phyloP scores from a whole-genome alignment of 1,284 basidiomycete species.

The Pascua sp. region DNA sequence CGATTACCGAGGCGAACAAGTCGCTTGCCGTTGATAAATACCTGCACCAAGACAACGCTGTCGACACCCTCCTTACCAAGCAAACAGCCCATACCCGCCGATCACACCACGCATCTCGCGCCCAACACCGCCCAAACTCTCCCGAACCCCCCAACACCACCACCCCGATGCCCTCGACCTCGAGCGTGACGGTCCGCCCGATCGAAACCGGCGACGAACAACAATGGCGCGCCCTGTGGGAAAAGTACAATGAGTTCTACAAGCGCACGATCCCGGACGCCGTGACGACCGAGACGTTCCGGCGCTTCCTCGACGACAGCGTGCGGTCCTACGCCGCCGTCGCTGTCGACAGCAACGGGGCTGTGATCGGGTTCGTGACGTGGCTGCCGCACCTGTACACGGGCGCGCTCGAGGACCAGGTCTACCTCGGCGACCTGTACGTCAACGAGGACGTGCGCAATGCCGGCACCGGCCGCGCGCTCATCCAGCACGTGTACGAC shows the following conservation, averaged over 20 bases:
- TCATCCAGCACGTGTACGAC: constrained; percentile 16
- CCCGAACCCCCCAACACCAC: too few relatives aligned
- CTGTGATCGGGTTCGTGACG: constrained; percentile 18
- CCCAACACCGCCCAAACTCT: too few relatives aligned
- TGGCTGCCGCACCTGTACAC: constrained; percentile 19
- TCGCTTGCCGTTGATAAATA: too few relatives aligned
- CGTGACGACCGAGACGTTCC: constrained; percentile 7
- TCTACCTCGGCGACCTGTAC: constrained; percentile 21
- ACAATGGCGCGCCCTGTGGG: constrained; percentile 10
- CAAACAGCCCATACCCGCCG: too few relatives aligned
- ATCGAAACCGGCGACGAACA: constrained; percentile 11
- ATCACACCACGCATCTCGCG: too few relatives aligned
- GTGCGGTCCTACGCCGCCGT: constrained; percentile 17
- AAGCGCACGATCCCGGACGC: constrained; percentile 15
- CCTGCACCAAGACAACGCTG: too few relatives aligned
- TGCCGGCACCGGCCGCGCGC: constrained; percentile 12
- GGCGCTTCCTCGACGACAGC: constrained; percentile 17
- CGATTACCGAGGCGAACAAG: too few relatives aligned
- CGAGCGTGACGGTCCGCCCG: constrained; percentile 13
- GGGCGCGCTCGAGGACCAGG: constrained; percentile 6
- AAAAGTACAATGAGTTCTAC: constrained; percentile 22
- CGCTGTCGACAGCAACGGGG: constrained; percentile 7
- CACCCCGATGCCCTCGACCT: background rate
- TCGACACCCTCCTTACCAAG: too few relatives aligned
- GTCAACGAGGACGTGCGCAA: constrained; percentile 15